Conservation (phyloP, 352 stramenopile genomes). For the Globisporangium paddicum region DNA sequence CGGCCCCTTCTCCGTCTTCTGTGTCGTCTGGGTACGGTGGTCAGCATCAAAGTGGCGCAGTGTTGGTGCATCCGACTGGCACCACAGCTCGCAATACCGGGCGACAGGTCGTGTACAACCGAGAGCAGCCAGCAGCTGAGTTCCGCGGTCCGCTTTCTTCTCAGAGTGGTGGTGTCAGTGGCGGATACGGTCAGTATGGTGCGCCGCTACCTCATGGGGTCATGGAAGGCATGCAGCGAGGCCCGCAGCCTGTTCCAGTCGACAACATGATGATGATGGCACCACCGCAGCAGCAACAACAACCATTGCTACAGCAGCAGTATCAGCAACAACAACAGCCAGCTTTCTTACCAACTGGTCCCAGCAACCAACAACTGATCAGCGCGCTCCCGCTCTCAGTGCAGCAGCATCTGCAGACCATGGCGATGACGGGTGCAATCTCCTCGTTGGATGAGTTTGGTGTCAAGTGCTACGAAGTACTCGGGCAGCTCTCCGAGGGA, state of each 20-base stretch:
- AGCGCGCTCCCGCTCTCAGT: conserved; percentile 47
- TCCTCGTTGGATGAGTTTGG: conserved; percentile 67
- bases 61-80: conserved; percentile 6
- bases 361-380: conserved; percentile 18
- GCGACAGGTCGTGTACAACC: conserved; percentile 1
- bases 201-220: conserved; percentile 18
- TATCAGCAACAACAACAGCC: conserved; percentile 16
- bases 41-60: neutral
- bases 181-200: conserved; percentile 28
- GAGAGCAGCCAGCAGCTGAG: conserved; percentile 13
- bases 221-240: conserved; percentile 5
- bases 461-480: conserved; percentile 79
- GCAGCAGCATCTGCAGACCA: conserved; percentile 59
- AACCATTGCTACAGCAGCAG: neutral
- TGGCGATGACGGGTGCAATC: conserved; percentile 51
- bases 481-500: conserved; percentile 65
- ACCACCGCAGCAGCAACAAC: neutral
- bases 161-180: neutral
- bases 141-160: conserved; percentile 16
- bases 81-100: neutral
- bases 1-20: neutral
- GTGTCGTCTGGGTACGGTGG: neutral
- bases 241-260: neutral
- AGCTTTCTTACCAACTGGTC: conserved; percentile 5
- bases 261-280: conserved; percentile 9